Percentiles rank a stretch among this genome's conserved stretches.
Evolutionary conservation across 305 asterid genomes (phyloP).

Genomic region (Striga hermonthica): DNA sequence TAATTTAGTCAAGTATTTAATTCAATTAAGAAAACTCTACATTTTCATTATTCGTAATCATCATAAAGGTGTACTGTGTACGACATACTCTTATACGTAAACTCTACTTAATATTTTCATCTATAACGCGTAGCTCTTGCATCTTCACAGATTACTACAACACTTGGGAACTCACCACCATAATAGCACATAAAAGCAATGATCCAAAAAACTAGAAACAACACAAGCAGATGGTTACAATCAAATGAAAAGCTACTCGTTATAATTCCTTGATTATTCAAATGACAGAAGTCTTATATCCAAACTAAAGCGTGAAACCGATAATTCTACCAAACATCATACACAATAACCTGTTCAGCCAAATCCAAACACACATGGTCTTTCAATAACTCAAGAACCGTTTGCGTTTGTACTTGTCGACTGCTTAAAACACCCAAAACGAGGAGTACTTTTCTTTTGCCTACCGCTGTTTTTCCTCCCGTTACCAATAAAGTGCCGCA

Average conservation of each 20-base stretch:
- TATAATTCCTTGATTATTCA: constrained; percentile 21
- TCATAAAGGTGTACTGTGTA: no score
- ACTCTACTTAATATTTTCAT: constrained; percentile 14
- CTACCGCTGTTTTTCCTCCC: constrained; percentile 56
- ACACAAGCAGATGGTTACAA: constrained; percentile 31
- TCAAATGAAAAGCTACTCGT: constrained; percentile 34
- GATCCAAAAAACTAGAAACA: background rate
- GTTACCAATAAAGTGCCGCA: constrained; percentile 69
- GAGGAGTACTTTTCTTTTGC: constrained; percentile 59
- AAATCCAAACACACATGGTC: background rate
- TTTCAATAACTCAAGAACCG: constrained; percentile 23
- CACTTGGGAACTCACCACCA: no score
- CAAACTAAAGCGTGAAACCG: constrained; percentile 21
- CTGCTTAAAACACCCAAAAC: constrained; percentile 74
- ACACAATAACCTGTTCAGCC: background rate
- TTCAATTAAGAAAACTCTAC: no score
- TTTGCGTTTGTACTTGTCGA: constrained; percentile 40
- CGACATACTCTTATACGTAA: background rate
- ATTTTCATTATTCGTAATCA: no score
- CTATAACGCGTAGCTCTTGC: no score
- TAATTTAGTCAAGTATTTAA: no score
- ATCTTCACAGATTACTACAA: no score
- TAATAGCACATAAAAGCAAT: background rate
- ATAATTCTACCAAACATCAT: constrained; percentile 24
- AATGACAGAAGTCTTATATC: constrained; percentile 33